Conservation (phyloP, 768 basidiomycete genomes). For the Phlegmacium glaucopus region DNA sequence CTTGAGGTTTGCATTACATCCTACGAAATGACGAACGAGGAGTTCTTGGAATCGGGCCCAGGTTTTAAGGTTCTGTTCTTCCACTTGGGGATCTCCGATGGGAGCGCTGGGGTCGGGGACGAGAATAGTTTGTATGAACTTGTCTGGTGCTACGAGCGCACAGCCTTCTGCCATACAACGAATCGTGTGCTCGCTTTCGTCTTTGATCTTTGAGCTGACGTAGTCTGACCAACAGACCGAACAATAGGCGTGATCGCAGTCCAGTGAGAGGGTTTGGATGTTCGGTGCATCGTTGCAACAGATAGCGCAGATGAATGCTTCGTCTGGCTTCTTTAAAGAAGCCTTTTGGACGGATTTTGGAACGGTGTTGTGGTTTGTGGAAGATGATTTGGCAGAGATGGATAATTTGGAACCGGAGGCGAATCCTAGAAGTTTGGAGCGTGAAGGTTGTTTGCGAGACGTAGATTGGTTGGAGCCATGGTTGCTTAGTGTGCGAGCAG, state of each 20-base stretch:
- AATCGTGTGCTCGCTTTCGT: slow-evolving; percentile 71
- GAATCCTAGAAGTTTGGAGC: slow-evolving; percentile 35
- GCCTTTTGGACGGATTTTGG: slow-evolving; percentile 27
- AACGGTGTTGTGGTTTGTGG: slow-evolving; percentile 21
- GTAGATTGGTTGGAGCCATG: slow-evolving; percentile 15
- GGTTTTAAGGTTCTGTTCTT: slow-evolving; percentile 44
- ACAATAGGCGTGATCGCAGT: slow-evolving; percentile 86
- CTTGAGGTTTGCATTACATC: slow-evolving; percentile 75
- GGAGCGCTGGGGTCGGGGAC: slow-evolving; percentile 27
- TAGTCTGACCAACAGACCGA: slow-evolving; percentile 83
- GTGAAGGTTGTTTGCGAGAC: slow-evolving; percentile 32
- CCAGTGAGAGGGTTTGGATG: slow-evolving; percentile 62
- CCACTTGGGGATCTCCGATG: slow-evolving; percentile 19
- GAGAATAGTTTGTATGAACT: slow-evolving; percentile 57
- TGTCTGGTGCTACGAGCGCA: slow-evolving; percentile 58
- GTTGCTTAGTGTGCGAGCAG: slow-evolving; percentile 28
- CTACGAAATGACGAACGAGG: slow-evolving; percentile 86
- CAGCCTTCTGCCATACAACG: slow-evolving; percentile 84
- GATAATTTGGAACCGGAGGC: slow-evolving; percentile 28
- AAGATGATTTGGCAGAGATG: slow-evolving; percentile 23
- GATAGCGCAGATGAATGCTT: slow-evolving; percentile 85
- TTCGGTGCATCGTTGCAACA: slow-evolving; percentile 79
- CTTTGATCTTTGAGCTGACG: slow-evolving; percentile 73
- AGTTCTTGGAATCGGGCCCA: slow-evolving; percentile 82
- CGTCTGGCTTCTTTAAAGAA: slow-evolving; percentile 27